Evolutionary conservation across 805 yeast genomes (phyloP).

Genomic region (Metschnikowia chrysomelidarum): DNA sequence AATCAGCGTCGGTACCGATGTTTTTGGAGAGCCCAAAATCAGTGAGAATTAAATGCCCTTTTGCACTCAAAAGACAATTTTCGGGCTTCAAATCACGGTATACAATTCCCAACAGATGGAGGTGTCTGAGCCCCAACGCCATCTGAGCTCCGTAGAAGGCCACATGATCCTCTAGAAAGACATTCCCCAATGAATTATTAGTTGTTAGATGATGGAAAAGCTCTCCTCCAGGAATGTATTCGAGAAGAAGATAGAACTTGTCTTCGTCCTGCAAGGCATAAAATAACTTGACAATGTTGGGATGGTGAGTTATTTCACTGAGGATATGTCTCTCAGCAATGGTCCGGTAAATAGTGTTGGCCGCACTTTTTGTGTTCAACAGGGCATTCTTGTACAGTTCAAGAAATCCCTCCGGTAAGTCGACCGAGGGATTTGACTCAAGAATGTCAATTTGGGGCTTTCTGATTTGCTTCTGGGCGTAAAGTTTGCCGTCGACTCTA

Average conservation of each 20-base stretch:
- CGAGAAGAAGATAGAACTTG: conserved; percentile 42
- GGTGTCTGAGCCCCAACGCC: conserved; percentile 70
- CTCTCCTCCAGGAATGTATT: conserved; percentile 46
- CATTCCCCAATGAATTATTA: conserved; percentile 36
- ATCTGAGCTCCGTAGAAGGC: conserved; percentile 81
- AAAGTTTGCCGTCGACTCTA: conserved; percentile 34
- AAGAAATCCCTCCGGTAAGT: conserved; percentile 10
- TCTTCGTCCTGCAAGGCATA: conserved; percentile 46
- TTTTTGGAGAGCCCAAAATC: conserved; percentile 76
- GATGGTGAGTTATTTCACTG: conserved; percentile 40
- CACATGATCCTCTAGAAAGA: conserved; percentile 60
- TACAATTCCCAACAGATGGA: conserved; percentile 78
- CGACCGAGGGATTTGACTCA: conserved; percentile 25
- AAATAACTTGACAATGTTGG: conserved; percentile 41
- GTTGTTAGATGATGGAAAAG: conserved; percentile 39
- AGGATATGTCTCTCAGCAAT: conserved; percentile 20
- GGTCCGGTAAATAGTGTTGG: conserved; percentile 18
- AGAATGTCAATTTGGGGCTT: conserved; percentile 24
- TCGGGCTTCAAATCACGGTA: conserved; percentile 90
- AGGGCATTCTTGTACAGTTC: conserved; percentile 20
- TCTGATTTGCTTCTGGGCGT: conserved; percentile 44
- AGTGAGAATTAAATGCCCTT: conserved; percentile 80
- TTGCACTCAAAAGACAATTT: conserved; percentile 71
- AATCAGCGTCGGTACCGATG: conserved; percentile 40
- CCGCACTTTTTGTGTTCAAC: conserved; percentile 10